phyloP scores from a whole-genome alignment of 371 early-diverging fungal genomes.

The Lichtheimia corymbifera region DNA sequence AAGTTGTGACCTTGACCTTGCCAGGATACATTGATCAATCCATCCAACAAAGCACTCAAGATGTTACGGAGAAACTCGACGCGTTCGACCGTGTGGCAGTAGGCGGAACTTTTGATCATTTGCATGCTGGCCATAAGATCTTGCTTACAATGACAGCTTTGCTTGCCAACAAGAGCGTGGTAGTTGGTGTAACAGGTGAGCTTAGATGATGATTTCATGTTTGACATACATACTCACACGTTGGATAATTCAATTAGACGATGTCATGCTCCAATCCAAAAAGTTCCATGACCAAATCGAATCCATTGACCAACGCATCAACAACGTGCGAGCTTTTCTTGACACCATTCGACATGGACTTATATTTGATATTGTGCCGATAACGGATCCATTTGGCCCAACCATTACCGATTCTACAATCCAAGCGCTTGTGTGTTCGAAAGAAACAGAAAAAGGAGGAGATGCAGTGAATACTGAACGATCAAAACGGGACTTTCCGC shows the following conservation, averaged over 20 bases:
- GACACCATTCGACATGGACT: conserved; percentile 52
- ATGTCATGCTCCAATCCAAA: conserved; percentile 73
- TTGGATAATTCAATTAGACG: conserved; percentile 36
- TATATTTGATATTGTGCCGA: conserved; percentile 36
- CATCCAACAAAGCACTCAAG: not conserved
- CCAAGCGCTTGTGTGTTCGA: conserved; percentile 84
- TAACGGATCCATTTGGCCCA: conserved; percentile 86
- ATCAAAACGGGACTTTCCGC: conserved; percentile 42
- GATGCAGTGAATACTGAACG: conserved; percentile 68
- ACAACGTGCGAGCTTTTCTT: conserved; percentile 63
- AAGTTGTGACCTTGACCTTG: not conserved
- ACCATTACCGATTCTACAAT: conserved; percentile 76
- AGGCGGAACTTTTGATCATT: conserved; percentile 97
- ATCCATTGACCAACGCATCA: conserved; percentile 64
- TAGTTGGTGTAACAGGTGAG: conserved; percentile 80
- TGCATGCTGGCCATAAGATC: conserved; percentile 95
- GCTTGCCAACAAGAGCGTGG: conserved; percentile 56
- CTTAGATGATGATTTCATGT: conserved; percentile 2
- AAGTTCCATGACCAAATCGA: conserved; percentile 71
- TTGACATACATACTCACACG: not conserved
- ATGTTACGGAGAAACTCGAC: not conserved
- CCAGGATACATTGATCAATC: not conserved
- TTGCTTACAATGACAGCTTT: conserved; percentile 83
- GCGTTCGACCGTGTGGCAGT: conserved; percentile 66
- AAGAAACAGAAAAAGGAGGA: conserved; percentile 84